A percentile compares a stretch with the other conserved stretches of the same genome.
These are phyloP conservation scores for Xylariaceae sp. DNA, from an alignment of 2,329 filamentous ascomycete species.

Conservation along the genomic window DNA sequence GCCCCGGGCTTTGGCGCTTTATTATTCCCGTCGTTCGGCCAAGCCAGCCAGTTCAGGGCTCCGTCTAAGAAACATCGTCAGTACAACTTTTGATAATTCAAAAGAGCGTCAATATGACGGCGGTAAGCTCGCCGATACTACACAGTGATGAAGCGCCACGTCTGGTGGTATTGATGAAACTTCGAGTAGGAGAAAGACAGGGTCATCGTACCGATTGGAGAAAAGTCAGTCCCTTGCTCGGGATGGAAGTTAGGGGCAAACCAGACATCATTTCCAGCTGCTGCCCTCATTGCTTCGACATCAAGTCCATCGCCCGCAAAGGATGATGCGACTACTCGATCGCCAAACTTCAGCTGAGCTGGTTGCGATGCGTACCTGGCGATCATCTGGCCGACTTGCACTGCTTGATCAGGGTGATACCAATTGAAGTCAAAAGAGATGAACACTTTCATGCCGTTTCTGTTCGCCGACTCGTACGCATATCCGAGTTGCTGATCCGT, in stretches of 20 bases:
- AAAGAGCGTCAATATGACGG: neutral
- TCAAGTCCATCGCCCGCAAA: constrained; percentile 47
- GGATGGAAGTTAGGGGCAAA: constrained; percentile 49
- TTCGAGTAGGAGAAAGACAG: neutral
- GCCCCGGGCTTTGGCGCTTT: constrained; percentile 41
- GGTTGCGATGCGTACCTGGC: constrained; percentile 26
- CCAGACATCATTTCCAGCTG: constrained; percentile 42
- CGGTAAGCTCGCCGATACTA: neutral
- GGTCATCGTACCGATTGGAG: constrained; percentile 11
- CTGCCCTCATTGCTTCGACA: constrained; percentile 34
- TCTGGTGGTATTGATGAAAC: neutral
- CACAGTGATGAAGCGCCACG: neutral
- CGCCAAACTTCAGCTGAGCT: constrained; percentile 46
- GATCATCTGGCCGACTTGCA: constrained; percentile 33
- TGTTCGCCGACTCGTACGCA: constrained; percentile 46
- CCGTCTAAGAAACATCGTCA: constrained; percentile 36
- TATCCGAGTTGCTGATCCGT: constrained; percentile 43
- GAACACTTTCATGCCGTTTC: constrained; percentile 48
- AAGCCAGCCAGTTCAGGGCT: constrained; percentile 43
- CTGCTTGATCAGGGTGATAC: constrained; percentile 36
- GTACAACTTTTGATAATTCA: neutral
- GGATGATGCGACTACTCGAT: constrained; percentile 48
- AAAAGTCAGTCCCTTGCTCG: constrained; percentile 33
- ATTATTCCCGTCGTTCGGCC: constrained; percentile 43
- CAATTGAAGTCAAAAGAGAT: constrained; percentile 54